Base-by-base conservation (phyloP, 306 rosid species). In the Luffa aegyptiaca region DNA sequence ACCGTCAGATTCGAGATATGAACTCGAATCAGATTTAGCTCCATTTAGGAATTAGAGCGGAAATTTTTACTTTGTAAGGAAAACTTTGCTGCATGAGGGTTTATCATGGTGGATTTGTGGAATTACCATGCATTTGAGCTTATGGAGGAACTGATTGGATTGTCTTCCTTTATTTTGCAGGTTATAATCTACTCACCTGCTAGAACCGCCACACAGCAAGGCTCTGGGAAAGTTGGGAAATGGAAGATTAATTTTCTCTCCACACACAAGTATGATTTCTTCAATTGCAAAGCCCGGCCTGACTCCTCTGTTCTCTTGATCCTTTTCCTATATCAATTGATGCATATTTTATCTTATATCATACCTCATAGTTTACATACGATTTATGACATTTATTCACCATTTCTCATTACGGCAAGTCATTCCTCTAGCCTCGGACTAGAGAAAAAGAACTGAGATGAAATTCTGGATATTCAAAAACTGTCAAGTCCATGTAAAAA, bases 201-300 rank as follows among this genome's bases (percentile, higher is more conserved):
- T 65, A 91, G 98, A 88, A 89, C 97, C 74, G 97, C 98, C 12
- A 66, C 90, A 57, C 97, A 94, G 61, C 98, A 94, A 90, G 98
- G 98, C 84, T 94, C 98, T 18, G 98, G 98, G 83, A 94, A 92
- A 77, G 84, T 91, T 84, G 98, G 98, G 74, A 86, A 58, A 80
- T 94, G 98, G 98, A 94, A 88, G 85, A 91, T 94, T 89, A 89
- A 94, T 86, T 94, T 94, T 79, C 69, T 94, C 59, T 94, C 98
- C 33, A 94, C 97, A 18, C 97, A 92, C 74, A 94, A 94, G 97
- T 93, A 90, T 35, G 82, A 74, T 48, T 76, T 76, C 49, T 2
- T 48, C 41, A 11, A n/a, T 9, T 72, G 37, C 52, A 42, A 45
- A 4, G 6, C 39, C 39, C 8, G 39, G 39, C 1, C 17, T 31